These are phyloP conservation scores for Zarea fungicola DNA, from an alignment of 2,329 filamentous ascomycete genomes.

Conservation along the genomic window DNA sequence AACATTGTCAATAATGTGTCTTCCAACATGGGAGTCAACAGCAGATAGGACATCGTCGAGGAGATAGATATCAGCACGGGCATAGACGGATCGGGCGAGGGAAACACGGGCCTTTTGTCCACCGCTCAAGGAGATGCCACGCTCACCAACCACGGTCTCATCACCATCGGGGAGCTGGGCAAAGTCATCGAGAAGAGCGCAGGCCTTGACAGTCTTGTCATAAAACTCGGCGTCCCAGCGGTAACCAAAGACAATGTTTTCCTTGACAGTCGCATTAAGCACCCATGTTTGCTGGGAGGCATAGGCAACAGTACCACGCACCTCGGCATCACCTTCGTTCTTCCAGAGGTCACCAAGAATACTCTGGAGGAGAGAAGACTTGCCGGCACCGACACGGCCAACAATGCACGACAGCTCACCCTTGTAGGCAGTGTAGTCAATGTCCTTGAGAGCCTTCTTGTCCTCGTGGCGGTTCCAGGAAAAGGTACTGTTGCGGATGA, in stretches of 20 bases:
- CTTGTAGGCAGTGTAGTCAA: conserved; percentile 85
- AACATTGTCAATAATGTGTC: conserved; percentile 91
- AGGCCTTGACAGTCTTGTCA: conserved; percentile 85
- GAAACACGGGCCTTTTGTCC: conserved; percentile 94
- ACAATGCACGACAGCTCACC: conserved; percentile 91
- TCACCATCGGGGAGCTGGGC: conserved; percentile 89
- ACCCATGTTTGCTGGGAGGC: conserved; percentile 93
- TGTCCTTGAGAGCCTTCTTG: conserved; percentile 68
- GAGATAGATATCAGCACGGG: conserved; percentile 91
- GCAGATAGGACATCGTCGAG: conserved; percentile 92
- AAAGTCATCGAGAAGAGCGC: conserved; percentile 87
- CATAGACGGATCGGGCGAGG: conserved; percentile 89
- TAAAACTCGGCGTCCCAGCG: conserved; percentile 92
- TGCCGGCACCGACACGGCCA: conserved; percentile 89
- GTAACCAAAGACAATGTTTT: conserved; percentile 96
- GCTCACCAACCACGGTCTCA: conserved; percentile 92
- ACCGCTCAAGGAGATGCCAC: conserved; percentile 91
- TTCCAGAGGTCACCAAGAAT: conserved; percentile 93
- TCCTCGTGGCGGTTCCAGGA: conserved; percentile 87
- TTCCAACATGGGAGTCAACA: conserved; percentile 95
- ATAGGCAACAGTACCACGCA: conserved; percentile 82
- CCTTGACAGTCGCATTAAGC: conserved; percentile 94
- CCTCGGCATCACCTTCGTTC: conserved; percentile 71
- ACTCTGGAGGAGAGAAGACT: conserved; percentile 85
- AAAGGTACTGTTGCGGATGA: conserved; percentile 79